These are phyloP conservation scores for Plantago coronopus DNA, from an alignment of 305 asterid species.

Conservation along the genomic window DNA sequence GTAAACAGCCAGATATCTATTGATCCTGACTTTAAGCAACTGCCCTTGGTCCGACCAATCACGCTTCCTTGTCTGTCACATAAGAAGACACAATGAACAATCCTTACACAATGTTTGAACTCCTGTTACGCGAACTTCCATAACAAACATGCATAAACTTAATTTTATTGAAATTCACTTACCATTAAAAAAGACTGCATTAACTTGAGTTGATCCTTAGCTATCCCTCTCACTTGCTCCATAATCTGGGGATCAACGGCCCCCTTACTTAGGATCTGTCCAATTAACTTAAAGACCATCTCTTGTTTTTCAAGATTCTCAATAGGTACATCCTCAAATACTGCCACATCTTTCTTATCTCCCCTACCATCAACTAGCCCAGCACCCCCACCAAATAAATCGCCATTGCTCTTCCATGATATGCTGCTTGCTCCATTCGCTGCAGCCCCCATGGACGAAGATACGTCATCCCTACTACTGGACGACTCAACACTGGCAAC, in stretches of 20 bases:
- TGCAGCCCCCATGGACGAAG: slow-evolving; percentile 34
- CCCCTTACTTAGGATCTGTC: slow-evolving; percentile 55
- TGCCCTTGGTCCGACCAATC: slow-evolving; percentile 98
- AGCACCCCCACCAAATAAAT: slow-evolving; percentile 35
- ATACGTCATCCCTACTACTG: slow-evolving; percentile 37
- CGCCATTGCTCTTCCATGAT: slow-evolving; percentile 70
- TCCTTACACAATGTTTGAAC: slow-evolving; percentile 16
- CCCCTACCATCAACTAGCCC: slow-evolving; percentile 41
- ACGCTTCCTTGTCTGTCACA: slow-evolving; percentile 73
- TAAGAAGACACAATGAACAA: slow-evolving; percentile 26
- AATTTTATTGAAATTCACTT: slow-evolving; percentile 16
- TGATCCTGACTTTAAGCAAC: slow-evolving; percentile 72
- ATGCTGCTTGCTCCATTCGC: slow-evolving; percentile 47
- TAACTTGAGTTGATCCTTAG: slow-evolving; percentile 66
- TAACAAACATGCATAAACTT: slow-evolving; percentile 7
- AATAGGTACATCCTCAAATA: slow-evolving; percentile 68
- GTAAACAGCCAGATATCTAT: slow-evolving; percentile 74
- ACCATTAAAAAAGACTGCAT: slow-evolving; percentile 83
- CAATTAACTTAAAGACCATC: slow-evolving; percentile 67
- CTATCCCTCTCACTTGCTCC: slow-evolving; percentile 78
- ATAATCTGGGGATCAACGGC: slow-evolving; percentile 55
- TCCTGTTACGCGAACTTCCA: slow-evolving; percentile 19
- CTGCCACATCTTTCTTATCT: slow-evolving; percentile 40
- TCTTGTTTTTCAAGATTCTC: slow-evolving; percentile 84
- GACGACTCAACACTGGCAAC: slow-evolving; percentile 37